Evolutionary conservation across 306 rosid species (phyloP).

Genomic region (Psophocarpus tetragonolobus): DNA sequence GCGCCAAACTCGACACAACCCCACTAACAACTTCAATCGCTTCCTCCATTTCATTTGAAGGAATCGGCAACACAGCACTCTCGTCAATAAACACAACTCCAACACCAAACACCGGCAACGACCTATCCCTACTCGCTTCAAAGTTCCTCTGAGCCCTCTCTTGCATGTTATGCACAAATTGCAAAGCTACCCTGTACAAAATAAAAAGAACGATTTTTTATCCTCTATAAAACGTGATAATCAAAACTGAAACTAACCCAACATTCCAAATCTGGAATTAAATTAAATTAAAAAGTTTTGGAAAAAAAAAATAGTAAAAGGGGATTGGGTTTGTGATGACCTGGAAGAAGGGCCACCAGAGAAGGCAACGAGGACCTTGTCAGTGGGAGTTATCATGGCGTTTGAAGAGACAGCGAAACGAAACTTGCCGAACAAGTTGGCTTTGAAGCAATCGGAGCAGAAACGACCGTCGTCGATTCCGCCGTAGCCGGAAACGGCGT

Average conservation of each 20-base stretch:
- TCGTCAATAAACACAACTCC: constrained; percentile 89
- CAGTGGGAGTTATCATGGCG: constrained; percentile 88
- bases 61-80: constrained; percentile 47
- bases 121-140: constrained; percentile 87
- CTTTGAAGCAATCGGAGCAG: constrained; percentile 76
- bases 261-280: not conserved
- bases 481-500: constrained; percentile 57
- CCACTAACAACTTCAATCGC: constrained; percentile 48
- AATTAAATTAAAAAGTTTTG: not conserved
- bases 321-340: constrained; percentile 32
- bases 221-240: not conserved
- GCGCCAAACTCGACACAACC: constrained; percentile 59
- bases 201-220: not conserved
- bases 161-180: constrained; percentile 90
- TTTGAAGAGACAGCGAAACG: constrained; percentile 74
- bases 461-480: constrained; percentile 65
- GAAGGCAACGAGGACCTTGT: constrained; percentile 89
- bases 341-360: constrained; percentile 96
- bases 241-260: not conserved
- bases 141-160: constrained; percentile 73
- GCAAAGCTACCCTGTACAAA: constrained; percentile 71
- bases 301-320: not conserved
- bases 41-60: constrained; percentile 45
- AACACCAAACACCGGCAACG: constrained; percentile 83
- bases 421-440: constrained; percentile 77